Conservation (phyloP, 1,284 basidiomycete genomes). For the Trametes polyzona region DNA sequence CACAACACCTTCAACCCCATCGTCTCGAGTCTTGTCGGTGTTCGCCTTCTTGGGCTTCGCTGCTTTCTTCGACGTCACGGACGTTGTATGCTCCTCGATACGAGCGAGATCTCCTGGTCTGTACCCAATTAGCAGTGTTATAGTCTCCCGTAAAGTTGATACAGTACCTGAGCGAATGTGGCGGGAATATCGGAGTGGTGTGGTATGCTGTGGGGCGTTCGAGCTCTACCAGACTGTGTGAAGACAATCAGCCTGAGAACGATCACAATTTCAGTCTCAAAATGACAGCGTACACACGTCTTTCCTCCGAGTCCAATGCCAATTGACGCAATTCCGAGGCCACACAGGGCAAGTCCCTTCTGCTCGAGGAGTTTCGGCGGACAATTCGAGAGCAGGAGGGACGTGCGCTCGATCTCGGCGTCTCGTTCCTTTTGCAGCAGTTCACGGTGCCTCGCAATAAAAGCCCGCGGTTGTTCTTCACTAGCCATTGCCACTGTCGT, state of each 20-base stretch:
- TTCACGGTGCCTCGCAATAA: slow-evolving; percentile 71
- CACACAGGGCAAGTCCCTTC: slow-evolving; percentile 81
- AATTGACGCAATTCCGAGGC: slow-evolving; percentile 71
- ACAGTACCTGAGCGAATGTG: slow-evolving; percentile 79
- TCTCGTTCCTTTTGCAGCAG: slow-evolving; percentile 77
- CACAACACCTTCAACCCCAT: slow-evolving; percentile 73
- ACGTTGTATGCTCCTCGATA: slow-evolving; percentile 70
- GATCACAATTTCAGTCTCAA: too few relatives aligned
- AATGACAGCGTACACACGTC: slow-evolving; percentile 58
- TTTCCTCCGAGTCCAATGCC: slow-evolving; percentile 89
- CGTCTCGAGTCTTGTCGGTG: slow-evolving; percentile 38
- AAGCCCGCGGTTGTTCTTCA: slow-evolving; percentile 54
- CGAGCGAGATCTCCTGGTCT: slow-evolving; percentile 76
- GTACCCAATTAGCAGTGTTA: slow-evolving; percentile 2
- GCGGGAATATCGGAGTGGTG: slow-evolving; percentile 71
- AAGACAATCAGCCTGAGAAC: not conserved
- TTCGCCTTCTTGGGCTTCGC: slow-evolving; percentile 48
- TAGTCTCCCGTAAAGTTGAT: slow-evolving; percentile 1
- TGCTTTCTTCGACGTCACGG: slow-evolving; percentile 48
- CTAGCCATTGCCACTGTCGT: slow-evolving; percentile 29
- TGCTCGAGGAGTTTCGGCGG: slow-evolving; percentile 85
- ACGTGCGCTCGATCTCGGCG: slow-evolving; percentile 83
- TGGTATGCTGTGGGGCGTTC: slow-evolving; percentile 86
- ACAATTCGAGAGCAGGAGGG: slow-evolving; percentile 83
- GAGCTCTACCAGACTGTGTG: slow-evolving; percentile 78